Evolutionary conservation across 2,329 filamentous ascomycete genomes (phyloP), one percentile per base, ranked within the genome.

Genomic region (Trichocomaceae sp.): DNA sequence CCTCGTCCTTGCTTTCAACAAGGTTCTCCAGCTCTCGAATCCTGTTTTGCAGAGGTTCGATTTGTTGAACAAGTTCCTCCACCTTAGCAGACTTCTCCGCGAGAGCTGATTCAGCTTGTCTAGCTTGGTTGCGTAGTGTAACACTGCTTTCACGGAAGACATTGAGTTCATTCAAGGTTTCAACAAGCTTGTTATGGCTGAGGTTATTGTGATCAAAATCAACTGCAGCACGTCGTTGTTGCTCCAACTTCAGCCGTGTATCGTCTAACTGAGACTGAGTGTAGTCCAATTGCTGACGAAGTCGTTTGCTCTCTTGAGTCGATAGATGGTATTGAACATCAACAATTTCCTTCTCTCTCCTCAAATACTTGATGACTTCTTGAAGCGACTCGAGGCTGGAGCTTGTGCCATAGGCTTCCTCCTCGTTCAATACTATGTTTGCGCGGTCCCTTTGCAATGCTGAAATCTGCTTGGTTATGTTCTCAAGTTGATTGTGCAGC

Each of bases 301-400:
- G 74, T 52, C 93, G 84, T 72, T 95, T 95, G 52, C 84, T 80
- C 72, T 99, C 93, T 63, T 95, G 89, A 0, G 85, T 80, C 64
- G 92, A 91, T 45, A 97, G 79, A 62, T 96, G 91, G 64, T 90
- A 88, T 66, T 97, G 92, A n/a, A 96, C 89, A 63, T 99, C 92
- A 8, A 96, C 81, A 61, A 99, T 97, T 68, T 97, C 93, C 77
- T 97, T 99, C 73, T 99, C 95, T 42, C 90, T 87, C 46, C 92
- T 86, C 58, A 99, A 77, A 69, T 93, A 99, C 58, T 83, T 87
- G 72, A 95, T 95, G 55, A 99, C 83, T 65, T 97, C 92, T 58
- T 93, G 87, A 9, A 96, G 81, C 52, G 88, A 88, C 61, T 90
- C 88, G 9, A 85, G 75, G 41, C 82, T 83, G 4, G 81, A 74